A percentile compares a stretch with the other conserved stretches of the same genome.
Conservation (phyloP, 371 early-diverging fungal species). For the Rhizopus arrhizus region DNA sequence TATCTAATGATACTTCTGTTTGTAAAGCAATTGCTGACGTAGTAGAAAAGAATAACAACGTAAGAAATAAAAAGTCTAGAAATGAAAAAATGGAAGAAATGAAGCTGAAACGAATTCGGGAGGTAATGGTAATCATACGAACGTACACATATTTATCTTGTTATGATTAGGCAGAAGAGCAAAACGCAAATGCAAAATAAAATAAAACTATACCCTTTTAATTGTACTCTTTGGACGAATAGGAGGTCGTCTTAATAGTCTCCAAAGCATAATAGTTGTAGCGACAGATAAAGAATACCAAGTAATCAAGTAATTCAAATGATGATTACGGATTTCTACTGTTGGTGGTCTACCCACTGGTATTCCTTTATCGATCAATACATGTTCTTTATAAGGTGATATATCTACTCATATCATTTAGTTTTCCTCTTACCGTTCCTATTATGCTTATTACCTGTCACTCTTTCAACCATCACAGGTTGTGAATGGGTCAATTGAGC, state of each 20-base stretch:
- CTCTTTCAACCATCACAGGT: constrained; percentile 75
- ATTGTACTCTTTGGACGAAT: constrained; percentile 5
- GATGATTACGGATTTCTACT: constrained; percentile 82
- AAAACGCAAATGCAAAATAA: neutral
- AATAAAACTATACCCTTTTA: neutral
- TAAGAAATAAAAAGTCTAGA: constrained; percentile 51
- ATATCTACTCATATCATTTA: constrained; percentile 29
- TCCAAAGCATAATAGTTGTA: constrained; percentile 70
- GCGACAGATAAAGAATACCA: constrained; percentile 80
- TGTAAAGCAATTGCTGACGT: constrained; percentile 50
- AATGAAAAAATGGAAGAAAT: constrained; percentile 63
- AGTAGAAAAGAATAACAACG: constrained; percentile 34
- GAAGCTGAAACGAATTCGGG: constrained; percentile 51
- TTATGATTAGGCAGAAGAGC: too few relatives aligned
- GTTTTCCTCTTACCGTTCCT: neutral
- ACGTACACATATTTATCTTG: too few relatives aligned
- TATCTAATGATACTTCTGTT: constrained; percentile 48
- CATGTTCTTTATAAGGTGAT: constrained; percentile 44
- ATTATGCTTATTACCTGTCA: constrained; percentile 50
- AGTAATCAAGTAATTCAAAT: constrained; percentile 84
- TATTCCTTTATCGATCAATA: constrained; percentile 60
- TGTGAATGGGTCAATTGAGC: constrained; percentile 62
- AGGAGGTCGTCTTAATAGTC: constrained; percentile 49
- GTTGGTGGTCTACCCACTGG: constrained; percentile 74
- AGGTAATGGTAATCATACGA: constrained; percentile 12